Evolutionary conservation across 2,329 filamentous ascomycete genomes (phyloP), one percentile per base, ranked within the genome.

Genomic region (Neocucurbitaria cava): DNA sequence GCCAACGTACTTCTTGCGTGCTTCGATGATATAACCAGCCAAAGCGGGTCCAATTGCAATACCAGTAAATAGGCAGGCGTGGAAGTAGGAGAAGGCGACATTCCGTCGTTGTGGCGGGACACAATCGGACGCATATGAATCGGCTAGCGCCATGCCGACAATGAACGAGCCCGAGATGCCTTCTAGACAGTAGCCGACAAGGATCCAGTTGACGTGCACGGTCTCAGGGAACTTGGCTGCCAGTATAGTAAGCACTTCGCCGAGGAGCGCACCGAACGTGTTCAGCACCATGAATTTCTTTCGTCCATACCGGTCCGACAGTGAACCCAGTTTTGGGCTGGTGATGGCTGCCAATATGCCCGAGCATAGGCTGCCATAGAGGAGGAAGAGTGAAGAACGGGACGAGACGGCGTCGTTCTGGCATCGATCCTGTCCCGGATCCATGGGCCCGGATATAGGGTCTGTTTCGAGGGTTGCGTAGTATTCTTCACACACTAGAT

Each of bases 51-150:
- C 95, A 28, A 94, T 77, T 0, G 95, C 94, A 41, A 98, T 86
- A n/a, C 95, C 95, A 1, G 85, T 83, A 74, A 96, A 98, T 8
- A 99, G 81, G 63, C 89, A 92, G 10, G 91, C 92, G 67, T 98
- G 91, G 66, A 98, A 89, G 71, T 93, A 94, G 6, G 92, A 93
- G 73, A 98, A 95, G 4, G 88, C 86, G 7, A 96, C 89, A 55
- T 89, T 90, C 18, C 95, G 87, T 68, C 86, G 86, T 26, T 90
- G 89, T 0, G 92, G 90, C 3, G 89, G 81, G 0, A 92, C 94
- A 75, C 92, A 96, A 75, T 99, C 95, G 36, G 91, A 88, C 11
- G 90, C 89, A 75, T 98, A 99, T 0, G 94, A 92, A 73, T 96
- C 89, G 20, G 87, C 88, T 53, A 96, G 79, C 41, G 89, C 87